Base-by-base conservation (phyloP, 495 filamentous ascomycete genomes). In the Cercophora scortea region DNA sequence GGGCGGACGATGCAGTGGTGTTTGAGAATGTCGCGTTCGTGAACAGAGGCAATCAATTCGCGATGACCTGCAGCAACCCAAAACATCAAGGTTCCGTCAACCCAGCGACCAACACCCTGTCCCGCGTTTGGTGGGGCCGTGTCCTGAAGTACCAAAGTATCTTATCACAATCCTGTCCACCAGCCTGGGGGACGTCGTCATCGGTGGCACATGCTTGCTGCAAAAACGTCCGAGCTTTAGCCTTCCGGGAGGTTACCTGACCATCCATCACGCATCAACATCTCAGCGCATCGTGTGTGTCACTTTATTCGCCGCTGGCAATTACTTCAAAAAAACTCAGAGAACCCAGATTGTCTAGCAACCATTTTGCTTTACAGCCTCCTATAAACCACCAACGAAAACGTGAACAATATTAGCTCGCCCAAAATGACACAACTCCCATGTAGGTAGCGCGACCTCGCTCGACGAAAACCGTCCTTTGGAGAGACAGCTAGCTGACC, bases 401-500 rank as follows among this genome's bases (percentile, higher is more conserved):
- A 25, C 25, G 25, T 25, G 25, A 25, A 25, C 25, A 5, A 9
- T 17, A 13, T 40, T 9, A 49, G 8, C 35, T 56, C 19, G 16
- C 47, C 51, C 61, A 66, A 60, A 60, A 86, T 82, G 84, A 80
- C 83, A 52, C 81, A 82, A 60, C 76, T 90, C 58, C 87, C 86
- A 58, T 88, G 87, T 90, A 79, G 59, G 84, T 75, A 32, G 5
- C n/a, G 1, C 18, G 9, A 36, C 15, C 35, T 15, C 16, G 15
- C 8, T 17, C 17, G 2, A 12, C 42, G 8, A 10, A 16, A 16
- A 2, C 10, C 42, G 3, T 43, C 8, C 18, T 19, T 9, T 4
- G 2, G n/a, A 43, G 16, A 16, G 15, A 13, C 42, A 43, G 16
- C 42, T 43, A 41, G 18, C 42, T 19, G 16, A 43, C 42, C 25